Conservation (phyloP, 345 rosid genomes). For the Brassica incana region DNA sequence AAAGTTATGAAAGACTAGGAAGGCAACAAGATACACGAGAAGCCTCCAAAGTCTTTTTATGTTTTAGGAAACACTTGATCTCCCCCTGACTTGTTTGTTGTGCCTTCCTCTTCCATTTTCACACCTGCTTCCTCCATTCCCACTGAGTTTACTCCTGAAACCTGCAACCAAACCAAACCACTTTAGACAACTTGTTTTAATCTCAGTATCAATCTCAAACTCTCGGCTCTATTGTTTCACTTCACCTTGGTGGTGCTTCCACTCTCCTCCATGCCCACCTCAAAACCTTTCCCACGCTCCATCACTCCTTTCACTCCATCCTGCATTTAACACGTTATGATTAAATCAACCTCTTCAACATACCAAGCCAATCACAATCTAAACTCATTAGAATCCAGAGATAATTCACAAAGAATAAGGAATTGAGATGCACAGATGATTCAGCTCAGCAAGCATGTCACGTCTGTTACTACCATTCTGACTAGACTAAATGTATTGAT, state of each 20-base stretch:
- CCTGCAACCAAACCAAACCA: slow-evolving; percentile 47
- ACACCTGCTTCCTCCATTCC: slow-evolving; percentile 60
- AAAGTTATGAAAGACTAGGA: slow-evolving; percentile 5
- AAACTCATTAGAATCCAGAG: not conserved
- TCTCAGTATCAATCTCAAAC: not conserved
- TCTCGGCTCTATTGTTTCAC: not conserved
- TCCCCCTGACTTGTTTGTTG: slow-evolving; percentile 45
- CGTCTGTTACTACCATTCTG: slow-evolving; percentile 6
- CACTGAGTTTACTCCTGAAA: slow-evolving; percentile 50
- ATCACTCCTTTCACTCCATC: slow-evolving; percentile 51
- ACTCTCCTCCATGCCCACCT: slow-evolving; percentile 49
- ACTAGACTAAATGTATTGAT: slow-evolving; percentile 8
- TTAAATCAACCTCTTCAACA: not conserved
- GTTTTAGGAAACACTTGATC: slow-evolving; percentile 59
- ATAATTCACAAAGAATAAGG: not conserved
- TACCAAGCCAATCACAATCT: not conserved
- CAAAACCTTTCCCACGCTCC: slow-evolving; percentile 63
- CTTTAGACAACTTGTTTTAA: slow-evolving; percentile 1
- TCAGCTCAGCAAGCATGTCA: slow-evolving; percentile 12
- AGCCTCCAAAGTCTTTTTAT: slow-evolving; percentile 29
- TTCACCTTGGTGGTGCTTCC: slow-evolving; percentile 56
- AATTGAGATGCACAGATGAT: not conserved
- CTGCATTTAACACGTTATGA: slow-evolving; percentile 40
- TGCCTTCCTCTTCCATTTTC: slow-evolving; percentile 67
- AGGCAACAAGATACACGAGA: slow-evolving; percentile 3